A percentile compares a stretch with the other conserved stretches of the same genome.
Conservation (phyloP, 345 rosid genomes). For the Bruguiera parviflora region DNA sequence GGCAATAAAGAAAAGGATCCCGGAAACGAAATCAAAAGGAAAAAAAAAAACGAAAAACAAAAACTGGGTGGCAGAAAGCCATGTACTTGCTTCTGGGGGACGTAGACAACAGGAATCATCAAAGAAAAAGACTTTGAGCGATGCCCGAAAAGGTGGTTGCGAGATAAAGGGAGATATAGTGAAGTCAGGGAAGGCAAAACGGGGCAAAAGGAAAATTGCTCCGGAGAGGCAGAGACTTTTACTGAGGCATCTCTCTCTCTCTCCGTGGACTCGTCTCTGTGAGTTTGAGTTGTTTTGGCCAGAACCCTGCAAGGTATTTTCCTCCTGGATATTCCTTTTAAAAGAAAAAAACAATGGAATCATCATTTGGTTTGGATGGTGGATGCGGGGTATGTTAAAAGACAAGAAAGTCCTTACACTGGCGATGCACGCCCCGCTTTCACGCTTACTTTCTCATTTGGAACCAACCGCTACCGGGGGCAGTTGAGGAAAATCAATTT, state of each 20-base stretch:
- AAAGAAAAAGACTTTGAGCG: background rate
- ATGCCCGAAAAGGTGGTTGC: background rate
- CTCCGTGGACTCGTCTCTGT: background rate
- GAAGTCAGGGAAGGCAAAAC: background rate
- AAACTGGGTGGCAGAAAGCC: background rate
- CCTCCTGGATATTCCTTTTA: background rate
- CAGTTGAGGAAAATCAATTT: no score
- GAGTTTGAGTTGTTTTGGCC: background rate
- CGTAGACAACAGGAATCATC: no score
- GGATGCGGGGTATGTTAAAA: no score
- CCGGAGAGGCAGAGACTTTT: background rate
- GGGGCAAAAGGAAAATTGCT: background rate
- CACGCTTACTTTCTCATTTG: no score
- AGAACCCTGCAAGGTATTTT: background rate
- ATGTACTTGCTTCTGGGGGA: no score
- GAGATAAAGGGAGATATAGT: background rate
- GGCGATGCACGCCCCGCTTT: no score
- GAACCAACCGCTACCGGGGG: no score
- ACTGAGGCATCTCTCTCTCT: constrained; percentile 12
- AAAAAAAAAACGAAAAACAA: background rate
- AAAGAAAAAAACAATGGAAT: background rate
- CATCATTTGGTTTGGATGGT: no score
- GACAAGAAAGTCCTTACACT: no score
- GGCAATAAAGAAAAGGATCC: background rate
- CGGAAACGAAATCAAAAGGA: background rate